Evolutionary conservation across 2,329 filamentous ascomycete genomes (phyloP), one percentile per base, ranked within the genome.

Genomic region (Fusarium luffae): DNA sequence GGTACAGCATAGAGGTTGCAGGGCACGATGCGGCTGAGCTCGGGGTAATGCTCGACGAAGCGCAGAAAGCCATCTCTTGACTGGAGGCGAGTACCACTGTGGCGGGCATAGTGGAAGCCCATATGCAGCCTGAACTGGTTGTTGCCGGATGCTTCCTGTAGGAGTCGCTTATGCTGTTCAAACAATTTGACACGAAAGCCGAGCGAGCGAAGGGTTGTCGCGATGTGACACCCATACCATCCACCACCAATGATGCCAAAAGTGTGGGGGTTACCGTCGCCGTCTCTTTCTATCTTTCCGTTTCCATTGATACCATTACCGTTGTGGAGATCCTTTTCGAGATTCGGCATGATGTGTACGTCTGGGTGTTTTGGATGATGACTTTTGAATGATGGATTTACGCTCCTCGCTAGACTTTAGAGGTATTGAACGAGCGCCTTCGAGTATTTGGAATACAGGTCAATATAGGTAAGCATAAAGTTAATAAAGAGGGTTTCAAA

Each of bases 141-240:
- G 30, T 59, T 59, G 1, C 55, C 55, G 9, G 55, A 59, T 37
- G 55, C 55, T 44, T 59, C 55, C 16, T 59, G 55, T 21, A 59
- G 40, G 7, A 59, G 37, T 14, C 48, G 48, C 34, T 51, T 34
- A 28, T 59, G 55, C 19, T 59, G 55, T 8, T 59, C 55, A 0
- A 59, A 64, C 13, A 57, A 28, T 13, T 25, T 57, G 9, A 50
- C 54, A 4, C 6, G 44, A 28, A 50, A 41, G 32, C 54, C 54
- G n/a, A 57, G 25, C 6, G 21, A 8, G 18, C 44, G 43, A 14
- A 57, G 54, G 4, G 54, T 7, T 32, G 23, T 3, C 8, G 54
- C 54, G 13, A 57, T 57, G 25, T 57, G 54, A 50, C 54, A 57
- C 23, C 54, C 54, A 25, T 57, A 57, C 54, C 54, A 57, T 19